Conservation (phyloP, 78 protist species). For the Dictyostelium firmibasis region DNA sequence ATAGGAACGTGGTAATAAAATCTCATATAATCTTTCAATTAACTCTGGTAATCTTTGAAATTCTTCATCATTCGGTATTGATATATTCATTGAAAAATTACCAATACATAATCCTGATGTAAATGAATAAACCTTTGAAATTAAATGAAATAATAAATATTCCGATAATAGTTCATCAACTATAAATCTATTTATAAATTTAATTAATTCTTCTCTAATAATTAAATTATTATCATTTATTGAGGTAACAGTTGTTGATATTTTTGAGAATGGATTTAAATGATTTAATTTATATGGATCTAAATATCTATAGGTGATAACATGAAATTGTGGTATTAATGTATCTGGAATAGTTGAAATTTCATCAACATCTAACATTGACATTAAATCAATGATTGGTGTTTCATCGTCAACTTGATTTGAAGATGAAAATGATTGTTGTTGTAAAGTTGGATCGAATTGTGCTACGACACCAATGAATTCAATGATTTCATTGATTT, state of each 20-base stretch:
- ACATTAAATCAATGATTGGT: neutral
- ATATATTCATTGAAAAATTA: constrained; percentile 42
- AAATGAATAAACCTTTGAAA: constrained; percentile 41
- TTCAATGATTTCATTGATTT: constrained; percentile 41
- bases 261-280: neutral
- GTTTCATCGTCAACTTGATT: neutral
- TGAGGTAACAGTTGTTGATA: neutral
- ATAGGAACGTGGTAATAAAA: neutral
- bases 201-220: constrained; percentile 6
- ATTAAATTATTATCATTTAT: neutral
- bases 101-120: constrained; percentile 40
- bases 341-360: constrained; percentile 27
- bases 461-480: constrained; percentile 47
- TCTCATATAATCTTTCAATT: neutral
- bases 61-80: neutral
- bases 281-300: neutral
- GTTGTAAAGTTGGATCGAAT: neutral
- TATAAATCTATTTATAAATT: neutral
- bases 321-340: constrained; percentile 45
- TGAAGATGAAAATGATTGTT: neutral
- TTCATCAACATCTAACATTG: constrained; percentile 12
- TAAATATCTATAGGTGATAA: neutral
- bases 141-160: constrained; percentile 24
- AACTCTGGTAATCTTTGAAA: neutral
- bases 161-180: constrained; percentile 18